phyloP scores from a whole-genome alignment of 805 yeast species.

The Zygoascus bituminiphila region DNA sequence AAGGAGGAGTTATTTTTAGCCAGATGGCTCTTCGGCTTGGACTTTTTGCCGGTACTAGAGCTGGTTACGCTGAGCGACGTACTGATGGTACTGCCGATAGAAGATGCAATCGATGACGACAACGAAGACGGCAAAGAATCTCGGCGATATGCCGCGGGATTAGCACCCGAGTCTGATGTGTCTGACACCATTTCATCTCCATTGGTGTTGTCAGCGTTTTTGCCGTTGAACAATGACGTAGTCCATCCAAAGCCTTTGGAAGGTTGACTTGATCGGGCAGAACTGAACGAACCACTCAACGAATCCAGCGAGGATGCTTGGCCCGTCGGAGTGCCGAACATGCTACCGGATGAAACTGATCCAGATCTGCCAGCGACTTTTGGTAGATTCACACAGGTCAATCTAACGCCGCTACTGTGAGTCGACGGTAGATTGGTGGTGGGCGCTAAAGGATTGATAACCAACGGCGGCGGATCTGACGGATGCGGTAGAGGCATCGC shows the following conservation, averaged over 20 bases:
- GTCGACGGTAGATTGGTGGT: constrained; percentile 23
- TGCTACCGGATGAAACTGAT: neutral
- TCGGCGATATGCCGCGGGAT: neutral
- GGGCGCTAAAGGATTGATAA: constrained; percentile 31
- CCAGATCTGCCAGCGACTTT: neutral
- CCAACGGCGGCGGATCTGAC: constrained; percentile 27
- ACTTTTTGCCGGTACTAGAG: neutral
- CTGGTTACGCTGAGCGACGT: constrained; percentile 1
- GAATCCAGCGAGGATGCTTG: neutral
- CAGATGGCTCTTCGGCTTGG: constrained; percentile 30
- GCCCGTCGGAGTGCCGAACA: neutral
- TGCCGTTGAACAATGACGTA: constrained; percentile 10
- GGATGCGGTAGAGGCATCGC: constrained; percentile 35
- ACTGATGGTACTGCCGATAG: constrained; percentile 1
- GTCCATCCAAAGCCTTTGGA: constrained; percentile 15
- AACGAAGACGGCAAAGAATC: neutral
- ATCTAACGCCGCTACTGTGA: constrained; percentile 18
- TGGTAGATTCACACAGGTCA: neutral
- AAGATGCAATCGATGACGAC: constrained; percentile 4
- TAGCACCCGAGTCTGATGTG: neutral
- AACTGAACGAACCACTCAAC: neutral
- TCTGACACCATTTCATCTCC: constrained; percentile 1
- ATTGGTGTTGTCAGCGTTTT: neutral
- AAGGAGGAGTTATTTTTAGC: constrained; percentile 33
- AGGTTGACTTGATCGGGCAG: constrained; percentile 3